Base-by-base conservation (phyloP, 768 basidiomycete genomes). In the Tulasnella calospora region DNA sequence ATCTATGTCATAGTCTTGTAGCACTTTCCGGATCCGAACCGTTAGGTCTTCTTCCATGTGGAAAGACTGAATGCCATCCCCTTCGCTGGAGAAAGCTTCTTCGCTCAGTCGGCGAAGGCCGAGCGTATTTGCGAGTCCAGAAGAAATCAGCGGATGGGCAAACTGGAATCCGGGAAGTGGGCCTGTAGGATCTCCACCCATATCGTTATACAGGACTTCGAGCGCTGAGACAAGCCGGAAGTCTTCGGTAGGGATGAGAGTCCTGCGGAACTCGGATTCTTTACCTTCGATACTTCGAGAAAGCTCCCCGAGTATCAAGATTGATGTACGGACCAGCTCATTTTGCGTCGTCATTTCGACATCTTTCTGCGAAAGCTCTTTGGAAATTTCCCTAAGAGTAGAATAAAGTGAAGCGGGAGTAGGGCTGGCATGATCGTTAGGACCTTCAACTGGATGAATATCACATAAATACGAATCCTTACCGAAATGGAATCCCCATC, bases 11-110 rank as follows among this genome's bases (percentile, higher is more conserved):
- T 89, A 89, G 27, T 86, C 84, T 19, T 81, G 81, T 15, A 89
- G 81, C 0, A 85, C 85, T 23, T 85, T 86, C 3, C 82, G 81
- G 17, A 90, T 88, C 1, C 87, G 86, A 0, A 84, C 86, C 4
- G 85, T 82, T 3, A 87, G 83, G 30, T 85, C 83, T 78, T 88
- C 86, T 3, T 86, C 86, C 85, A 89, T 86, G 74, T 88, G 86
- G 10, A 84, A 81, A 0, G 83, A 85, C n/a, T 86, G 84, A 8
- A 82, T 81, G 33, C 80, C 81, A 13, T 81, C 61, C 0, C 75
- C 71, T 17, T 77, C 74, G 8, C 80, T 71, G n/a, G 73, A 61
- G n/a, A 82, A 73, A 6, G 6, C 46, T n/a, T 41, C 30, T 40
- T 81, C 81, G n/a, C 81, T 81, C 19, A 81, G 57, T 40, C 78